A percentile compares a stretch with the other conserved stretches of the same genome.
Conservation (phyloP, 306 rosid species). For the Senna siamea region DNA sequence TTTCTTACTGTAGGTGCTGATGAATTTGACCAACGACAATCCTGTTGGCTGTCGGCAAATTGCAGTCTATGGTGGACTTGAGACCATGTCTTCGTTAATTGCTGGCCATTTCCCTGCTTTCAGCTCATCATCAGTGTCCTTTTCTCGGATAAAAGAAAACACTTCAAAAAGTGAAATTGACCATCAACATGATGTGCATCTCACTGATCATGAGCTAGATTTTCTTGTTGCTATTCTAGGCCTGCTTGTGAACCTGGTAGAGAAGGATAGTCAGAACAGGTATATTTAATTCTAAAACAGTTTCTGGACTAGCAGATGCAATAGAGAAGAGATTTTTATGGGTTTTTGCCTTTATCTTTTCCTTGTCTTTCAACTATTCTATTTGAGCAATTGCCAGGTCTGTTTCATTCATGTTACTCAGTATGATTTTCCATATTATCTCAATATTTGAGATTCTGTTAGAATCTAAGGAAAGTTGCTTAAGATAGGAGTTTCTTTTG, state of each 20-base stretch:
- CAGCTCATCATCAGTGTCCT: slow-evolving; percentile 58
- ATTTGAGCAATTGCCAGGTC: neutral
- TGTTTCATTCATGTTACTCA: neutral
- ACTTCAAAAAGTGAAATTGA: slow-evolving; percentile 44
- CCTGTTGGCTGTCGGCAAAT: slow-evolving; percentile 91
- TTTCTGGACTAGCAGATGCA: slow-evolving; percentile 29
- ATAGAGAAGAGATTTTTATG: slow-evolving; percentile 13
- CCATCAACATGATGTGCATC: slow-evolving; percentile 57
- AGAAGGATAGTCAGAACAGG: slow-evolving; percentile 94
- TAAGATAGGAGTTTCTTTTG: neutral
- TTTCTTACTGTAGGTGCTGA: slow-evolving; percentile 74
- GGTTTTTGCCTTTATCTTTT: neutral
- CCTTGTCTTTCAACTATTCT: neutral
- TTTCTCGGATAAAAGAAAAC: slow-evolving; percentile 48
- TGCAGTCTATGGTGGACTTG: slow-evolving; percentile 86
- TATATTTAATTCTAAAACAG: slow-evolving; percentile 32
- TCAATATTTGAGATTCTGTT: neutral
- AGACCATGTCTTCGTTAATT: slow-evolving; percentile 85
- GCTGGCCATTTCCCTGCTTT: slow-evolving; percentile 89
- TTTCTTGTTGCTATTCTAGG: slow-evolving; percentile 98
- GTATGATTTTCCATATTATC: neutral
- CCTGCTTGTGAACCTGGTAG: slow-evolving; percentile 93
- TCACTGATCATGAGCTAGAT: slow-evolving; percentile 86
- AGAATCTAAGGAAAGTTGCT: neutral
- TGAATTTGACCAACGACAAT: slow-evolving; percentile 97